Evolutionary conservation across 768 basidiomycete species (phyloP).

Genomic region (Grammothele lineata): DNA sequence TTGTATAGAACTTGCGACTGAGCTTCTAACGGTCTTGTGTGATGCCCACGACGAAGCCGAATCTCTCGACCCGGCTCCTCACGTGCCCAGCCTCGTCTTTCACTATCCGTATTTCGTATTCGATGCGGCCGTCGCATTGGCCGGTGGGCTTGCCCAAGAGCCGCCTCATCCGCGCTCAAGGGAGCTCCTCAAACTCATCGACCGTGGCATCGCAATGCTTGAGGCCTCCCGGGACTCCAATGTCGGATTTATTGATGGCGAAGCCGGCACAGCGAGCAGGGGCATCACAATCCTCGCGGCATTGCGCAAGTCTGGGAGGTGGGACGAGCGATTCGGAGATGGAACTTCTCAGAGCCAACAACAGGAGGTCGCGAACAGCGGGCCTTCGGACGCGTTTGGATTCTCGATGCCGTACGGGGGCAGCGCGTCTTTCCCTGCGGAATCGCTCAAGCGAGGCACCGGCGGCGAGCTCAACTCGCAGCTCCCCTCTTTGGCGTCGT

Average conservation of each 20-base stretch:
- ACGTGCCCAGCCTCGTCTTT: constrained; percentile 6
- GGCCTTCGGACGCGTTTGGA: no score
- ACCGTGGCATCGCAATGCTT: constrained; percentile 36
- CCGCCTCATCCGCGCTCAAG: constrained; percentile 30
- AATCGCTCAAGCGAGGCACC: no score
- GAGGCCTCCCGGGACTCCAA: constrained; percentile 9
- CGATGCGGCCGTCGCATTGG: constrained; percentile 44
- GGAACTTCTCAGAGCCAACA: no score
- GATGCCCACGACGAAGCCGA: constrained; percentile 29
- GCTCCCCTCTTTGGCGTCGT: no score
- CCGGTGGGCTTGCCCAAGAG: constrained; percentile 36
- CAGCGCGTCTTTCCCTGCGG: no score
- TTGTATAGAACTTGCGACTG: constrained; percentile 37
- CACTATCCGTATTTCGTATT: constrained; percentile 30
- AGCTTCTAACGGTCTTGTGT: constrained; percentile 41
- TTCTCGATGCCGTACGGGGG: no score
- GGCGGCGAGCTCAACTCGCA: no score
- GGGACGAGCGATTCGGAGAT: constrained; percentile 12
- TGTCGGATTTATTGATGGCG: constrained; percentile 27
- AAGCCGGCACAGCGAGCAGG: constrained; percentile 35
- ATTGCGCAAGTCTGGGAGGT: constrained; percentile 28
- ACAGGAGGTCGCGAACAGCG: no score
- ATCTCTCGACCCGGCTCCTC: constrained; percentile 3
- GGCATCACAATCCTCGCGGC: constrained; percentile 36
- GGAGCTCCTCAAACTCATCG: constrained; percentile 36